Evolutionary conservation across 2,329 filamentous ascomycete genomes (phyloP).

Genomic region (Fusarium oligoseptatum): DNA sequence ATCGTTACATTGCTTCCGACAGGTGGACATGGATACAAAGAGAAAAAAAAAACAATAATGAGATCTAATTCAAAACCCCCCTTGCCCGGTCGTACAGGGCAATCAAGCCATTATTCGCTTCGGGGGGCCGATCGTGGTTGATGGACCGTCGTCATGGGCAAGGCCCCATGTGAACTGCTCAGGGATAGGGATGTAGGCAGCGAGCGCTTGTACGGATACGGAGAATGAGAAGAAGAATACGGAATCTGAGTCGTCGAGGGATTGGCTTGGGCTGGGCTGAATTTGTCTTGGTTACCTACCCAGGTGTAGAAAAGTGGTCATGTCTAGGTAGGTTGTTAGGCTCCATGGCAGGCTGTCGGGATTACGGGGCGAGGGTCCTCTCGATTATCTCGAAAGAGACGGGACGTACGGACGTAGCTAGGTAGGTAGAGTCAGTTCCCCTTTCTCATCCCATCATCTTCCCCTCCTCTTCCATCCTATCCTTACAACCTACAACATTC

Average conservation of each 20-base stretch:
- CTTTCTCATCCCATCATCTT: slow-evolving; percentile 23
- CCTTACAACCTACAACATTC: slow-evolving; percentile 18
- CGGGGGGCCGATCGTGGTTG: slow-evolving; percentile 18
- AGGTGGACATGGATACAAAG: slow-evolving; percentile 6
- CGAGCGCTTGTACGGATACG: slow-evolving; percentile 1
- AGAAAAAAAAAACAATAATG: not conserved
- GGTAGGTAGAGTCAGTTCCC: slow-evolving; percentile 3
- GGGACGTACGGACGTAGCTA: not conserved
- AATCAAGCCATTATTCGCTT: slow-evolving; percentile 34
- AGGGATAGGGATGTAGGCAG: not conserved
- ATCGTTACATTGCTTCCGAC: not conserved
- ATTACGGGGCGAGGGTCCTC: slow-evolving; percentile 29
- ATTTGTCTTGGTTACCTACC: slow-evolving; percentile 20
- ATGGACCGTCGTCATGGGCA: slow-evolving; percentile 26
- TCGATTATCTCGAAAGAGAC: slow-evolving; percentile 12
- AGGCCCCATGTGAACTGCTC: not conserved
- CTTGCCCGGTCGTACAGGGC: slow-evolving; percentile 37
- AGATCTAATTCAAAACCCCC: slow-evolving; percentile 21
- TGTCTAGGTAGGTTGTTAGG: not conserved
- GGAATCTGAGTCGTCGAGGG: not conserved
- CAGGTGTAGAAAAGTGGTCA: not conserved
- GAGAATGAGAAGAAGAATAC: slow-evolving; percentile 21
- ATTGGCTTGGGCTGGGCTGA: slow-evolving; percentile 2
- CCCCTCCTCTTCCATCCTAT: slow-evolving; percentile 6
- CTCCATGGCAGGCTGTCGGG: slow-evolving; percentile 1